Evolutionary conservation across 169 alveolate genomes (phyloP), one percentile per base, ranked within the genome.

Genomic region (Cryptosporidium xiaoi): DNA sequence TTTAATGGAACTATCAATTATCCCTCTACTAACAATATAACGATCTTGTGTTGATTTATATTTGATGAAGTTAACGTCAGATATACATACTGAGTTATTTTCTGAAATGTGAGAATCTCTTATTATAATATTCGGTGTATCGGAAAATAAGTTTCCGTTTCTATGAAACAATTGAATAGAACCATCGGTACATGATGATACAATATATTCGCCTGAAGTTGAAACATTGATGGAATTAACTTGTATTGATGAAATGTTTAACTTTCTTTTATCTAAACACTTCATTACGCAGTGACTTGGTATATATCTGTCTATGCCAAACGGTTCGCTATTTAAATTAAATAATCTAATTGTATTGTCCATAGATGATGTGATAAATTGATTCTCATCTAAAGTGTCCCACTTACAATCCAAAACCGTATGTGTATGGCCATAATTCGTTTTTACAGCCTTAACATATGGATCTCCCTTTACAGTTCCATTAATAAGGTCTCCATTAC

Each of bases 381-480:
- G 60, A 44, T 62, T 77, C 2, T n/a, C 24, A 5, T 77, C 51
- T 0, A 7, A n/a, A 27, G 71, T 58, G n/a, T 77, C 77, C 87
- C 87, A 77, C 46, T 62, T 77, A 40, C 69, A 77, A 48, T 62
- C 69, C 50, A 77, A 40, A 44, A 77, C 55, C 87, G 64, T 77
- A 62, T 77, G 87, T 16, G 87, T 77, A 77, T 77, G 87, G 10
- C 87, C 87, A 24, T 33, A 53, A 62, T 77, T 77, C n/a, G 71
- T 48, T 62, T 62, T 77, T 7, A 48, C 71, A 40, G 87, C 24
- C 64, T 62, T 56, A n/a, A 77, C 87, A 77, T 77, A 77, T 44
- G 87, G 87, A 60, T 77, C 87, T 6, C 87, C 87, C 48, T 50
- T 65, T 20, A 77, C 87, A 33, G 87, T 77, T 20, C 77, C 87